Conservation (phyloP, 2,329 filamentous ascomycete species). For the Ophiostoma pallidulum region DNA sequence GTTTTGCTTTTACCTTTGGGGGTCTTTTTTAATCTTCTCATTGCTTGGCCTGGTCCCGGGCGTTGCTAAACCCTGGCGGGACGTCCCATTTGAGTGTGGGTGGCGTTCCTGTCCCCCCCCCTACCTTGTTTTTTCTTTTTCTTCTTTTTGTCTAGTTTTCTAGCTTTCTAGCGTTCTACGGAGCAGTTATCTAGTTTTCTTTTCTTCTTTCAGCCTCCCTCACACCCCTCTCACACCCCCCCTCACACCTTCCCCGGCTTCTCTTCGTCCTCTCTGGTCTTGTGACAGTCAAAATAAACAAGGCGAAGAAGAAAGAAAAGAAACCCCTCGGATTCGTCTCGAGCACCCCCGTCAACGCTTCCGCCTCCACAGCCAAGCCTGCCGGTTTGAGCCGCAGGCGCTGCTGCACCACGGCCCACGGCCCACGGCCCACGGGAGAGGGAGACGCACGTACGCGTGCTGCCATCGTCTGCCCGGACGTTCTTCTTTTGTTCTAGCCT, state of each 20-base stretch:
- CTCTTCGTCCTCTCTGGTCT: conserved; percentile 6
- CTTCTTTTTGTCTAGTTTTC: conserved; percentile 4
- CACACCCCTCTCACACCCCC: not conserved
- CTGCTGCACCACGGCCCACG: not conserved
- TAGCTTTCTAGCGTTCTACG: not conserved
- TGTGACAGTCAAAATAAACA: conserved; percentile 2
- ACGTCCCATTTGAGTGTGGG: too few species aligned
- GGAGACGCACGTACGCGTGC: too few species aligned
- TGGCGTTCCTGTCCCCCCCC: not conserved
- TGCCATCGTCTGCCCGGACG: not conserved
- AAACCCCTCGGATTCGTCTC: too few species aligned
- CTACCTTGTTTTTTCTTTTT: conserved; percentile 4
- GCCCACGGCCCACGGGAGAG: too few species aligned
- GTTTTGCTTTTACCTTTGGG: too few species aligned
- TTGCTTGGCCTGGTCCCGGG: too few species aligned
- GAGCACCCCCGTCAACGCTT: too few species aligned
- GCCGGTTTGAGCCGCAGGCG: conserved; percentile 6
- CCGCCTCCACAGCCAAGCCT: conserved; percentile 2
- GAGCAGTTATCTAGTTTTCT: too few species aligned
- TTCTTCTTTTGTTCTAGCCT: conserved; percentile 7
- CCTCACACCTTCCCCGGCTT: not conserved
- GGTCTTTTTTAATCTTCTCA: too few species aligned
- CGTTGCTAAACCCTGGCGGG: too few species aligned
- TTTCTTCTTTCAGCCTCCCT: too few species aligned
- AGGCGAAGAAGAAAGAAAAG: too few species aligned